These are phyloP conservation scores for Aureobasidium pullulans DNA, from an alignment of 2,329 filamentous ascomycete species.

Conservation along the genomic window DNA sequence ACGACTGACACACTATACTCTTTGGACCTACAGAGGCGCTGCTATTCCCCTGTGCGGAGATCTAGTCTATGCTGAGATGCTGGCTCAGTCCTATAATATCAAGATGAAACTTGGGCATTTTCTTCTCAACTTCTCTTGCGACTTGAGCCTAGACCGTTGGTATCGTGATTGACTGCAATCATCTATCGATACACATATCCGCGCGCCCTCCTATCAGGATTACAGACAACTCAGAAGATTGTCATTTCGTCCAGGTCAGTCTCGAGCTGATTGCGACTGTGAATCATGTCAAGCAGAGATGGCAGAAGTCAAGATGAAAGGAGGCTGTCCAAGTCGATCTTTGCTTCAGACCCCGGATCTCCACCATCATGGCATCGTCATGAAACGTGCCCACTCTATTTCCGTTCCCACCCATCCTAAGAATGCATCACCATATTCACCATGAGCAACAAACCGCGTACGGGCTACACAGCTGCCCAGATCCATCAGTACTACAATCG, in stretches of 20 bases:
- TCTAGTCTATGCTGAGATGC: not conserved
- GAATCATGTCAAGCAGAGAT: not conserved
- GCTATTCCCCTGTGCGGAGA: not conserved
- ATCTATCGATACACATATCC: too few relatives aligned
- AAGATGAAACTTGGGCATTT: conserved; percentile 3
- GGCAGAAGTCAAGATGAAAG: not conserved
- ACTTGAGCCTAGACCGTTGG: not conserved
- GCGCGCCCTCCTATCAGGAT: too few relatives aligned
- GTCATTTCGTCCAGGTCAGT: too few relatives aligned
- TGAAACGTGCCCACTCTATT: not conserved
- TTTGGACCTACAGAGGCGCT: not conserved
- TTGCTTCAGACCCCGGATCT: not conserved
- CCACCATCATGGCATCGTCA: not conserved
- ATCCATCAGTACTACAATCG: conserved; percentile 23
- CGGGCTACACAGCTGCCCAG: conserved; percentile 16
- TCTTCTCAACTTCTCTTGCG: not conserved
- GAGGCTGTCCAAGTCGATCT: not conserved
- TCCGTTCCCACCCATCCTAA: not conserved
- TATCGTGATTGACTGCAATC: not conserved
- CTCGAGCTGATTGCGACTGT: too few relatives aligned
- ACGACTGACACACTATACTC: not conserved
- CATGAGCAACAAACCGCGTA: not conserved
- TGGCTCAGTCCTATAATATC: conserved; percentile 2
- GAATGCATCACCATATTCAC: not conserved
- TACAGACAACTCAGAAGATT: too few relatives aligned